phyloP scores from a whole-genome alignment of 208 protist genomes.

The Naegleria fowleri region DNA sequence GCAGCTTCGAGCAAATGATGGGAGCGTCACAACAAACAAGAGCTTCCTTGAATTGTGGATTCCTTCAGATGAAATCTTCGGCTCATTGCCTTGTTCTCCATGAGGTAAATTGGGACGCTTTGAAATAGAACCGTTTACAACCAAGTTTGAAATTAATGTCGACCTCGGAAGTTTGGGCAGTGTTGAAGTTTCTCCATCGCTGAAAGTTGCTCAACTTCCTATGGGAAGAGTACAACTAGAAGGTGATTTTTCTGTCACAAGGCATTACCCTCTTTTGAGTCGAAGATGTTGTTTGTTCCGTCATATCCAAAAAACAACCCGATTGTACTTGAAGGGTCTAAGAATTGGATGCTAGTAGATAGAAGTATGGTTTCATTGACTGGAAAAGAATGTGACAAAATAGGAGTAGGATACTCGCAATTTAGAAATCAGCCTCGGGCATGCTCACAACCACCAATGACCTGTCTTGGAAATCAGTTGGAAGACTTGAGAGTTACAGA shows the following conservation, averaged over 20 bases:
- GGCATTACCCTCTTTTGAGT: background rate
- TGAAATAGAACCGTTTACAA: background rate
- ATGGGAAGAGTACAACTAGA: background rate
- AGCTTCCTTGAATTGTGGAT: background rate
- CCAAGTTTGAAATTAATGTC: background rate
- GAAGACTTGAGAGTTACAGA: background rate
- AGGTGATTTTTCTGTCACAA: background rate
- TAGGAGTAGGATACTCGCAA: background rate
- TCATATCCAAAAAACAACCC: background rate
- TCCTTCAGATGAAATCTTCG: background rate
- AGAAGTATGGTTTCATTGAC: background rate
- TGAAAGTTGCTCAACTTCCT: background rate
- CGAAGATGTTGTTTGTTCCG: background rate
- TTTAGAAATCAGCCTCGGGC: background rate
- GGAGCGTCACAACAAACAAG: no score
- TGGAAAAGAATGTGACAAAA: background rate
- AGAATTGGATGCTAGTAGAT: background rate
- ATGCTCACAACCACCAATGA: background rate
- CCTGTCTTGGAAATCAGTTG: background rate
- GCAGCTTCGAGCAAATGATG: background rate
- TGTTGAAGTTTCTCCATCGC: background rate
- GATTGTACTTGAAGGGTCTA: background rate
- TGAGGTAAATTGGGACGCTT: background rate
- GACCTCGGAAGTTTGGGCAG: background rate
- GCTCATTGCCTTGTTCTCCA: background rate